A percentile compares a stretch with the other conserved stretches of the same genome.
Conservation (phyloP, 352 stramenopile genomes). For the Phytophthora litchii region DNA sequence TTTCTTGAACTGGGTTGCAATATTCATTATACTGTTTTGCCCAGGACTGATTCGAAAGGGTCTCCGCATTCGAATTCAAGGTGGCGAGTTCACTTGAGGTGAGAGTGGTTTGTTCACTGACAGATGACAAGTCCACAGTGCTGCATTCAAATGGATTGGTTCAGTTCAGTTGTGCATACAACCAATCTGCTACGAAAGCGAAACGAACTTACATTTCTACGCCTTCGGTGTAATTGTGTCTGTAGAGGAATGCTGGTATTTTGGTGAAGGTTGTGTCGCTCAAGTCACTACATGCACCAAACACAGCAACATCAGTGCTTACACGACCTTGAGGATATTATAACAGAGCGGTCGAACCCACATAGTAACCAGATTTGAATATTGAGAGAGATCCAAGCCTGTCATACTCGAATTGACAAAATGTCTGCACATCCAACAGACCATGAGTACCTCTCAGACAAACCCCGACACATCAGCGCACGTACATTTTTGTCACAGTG, state of each 20-base stretch:
- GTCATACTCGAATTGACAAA: neutral
- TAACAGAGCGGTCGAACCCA: neutral
- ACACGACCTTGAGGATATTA: neutral
- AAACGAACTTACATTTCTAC: slow-evolving; percentile 7
- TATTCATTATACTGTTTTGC: neutral
- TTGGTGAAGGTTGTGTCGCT: slow-evolving; percentile 1
- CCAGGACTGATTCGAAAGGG: slow-evolving; percentile 11
- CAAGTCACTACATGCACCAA: slow-evolving; percentile 1
- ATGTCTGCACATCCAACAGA: neutral
- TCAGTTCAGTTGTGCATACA: no score
- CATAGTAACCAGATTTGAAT: neutral
- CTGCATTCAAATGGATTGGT: neutral
- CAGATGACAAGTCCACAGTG: slow-evolving; percentile 13
- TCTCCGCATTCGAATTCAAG: slow-evolving; percentile 7
- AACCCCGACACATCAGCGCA: no score
- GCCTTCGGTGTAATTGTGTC: neutral
- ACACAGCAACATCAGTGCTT: no score
- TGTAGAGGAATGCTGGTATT: slow-evolving; percentile 10
- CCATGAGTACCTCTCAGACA: no score
- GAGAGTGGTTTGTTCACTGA: slow-evolving; percentile 5
- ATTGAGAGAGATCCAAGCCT: neutral
- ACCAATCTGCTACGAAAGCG: no score
- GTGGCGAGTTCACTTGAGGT: slow-evolving; percentile 1
- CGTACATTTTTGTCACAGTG: neutral
- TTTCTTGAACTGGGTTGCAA: no score